Evolutionary conservation across 192 early-diverging fungal species (phyloP).

Genomic region (Podila horticola): DNA sequence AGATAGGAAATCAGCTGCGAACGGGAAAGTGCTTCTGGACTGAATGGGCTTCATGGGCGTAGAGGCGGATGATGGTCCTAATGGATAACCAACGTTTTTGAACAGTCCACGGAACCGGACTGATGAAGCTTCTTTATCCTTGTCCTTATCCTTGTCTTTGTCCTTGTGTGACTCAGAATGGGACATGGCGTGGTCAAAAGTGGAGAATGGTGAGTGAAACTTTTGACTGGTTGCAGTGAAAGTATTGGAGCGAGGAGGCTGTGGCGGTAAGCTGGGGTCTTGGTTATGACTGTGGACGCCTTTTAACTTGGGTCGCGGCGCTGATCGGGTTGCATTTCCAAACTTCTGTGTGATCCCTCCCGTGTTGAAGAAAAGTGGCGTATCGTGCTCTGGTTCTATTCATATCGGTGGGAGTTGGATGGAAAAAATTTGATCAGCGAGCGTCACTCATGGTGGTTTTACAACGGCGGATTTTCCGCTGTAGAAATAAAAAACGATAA

Average conservation of each 20-base stretch:
- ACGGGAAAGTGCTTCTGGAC: conserved; percentile 11
- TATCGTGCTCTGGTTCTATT: conserved; percentile 9
- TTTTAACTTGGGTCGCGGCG: conserved; percentile 6
- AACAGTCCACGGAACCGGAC: conserved; percentile 29
- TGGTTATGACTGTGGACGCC: too few species aligned
- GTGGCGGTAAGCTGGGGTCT: conserved; percentile 22
- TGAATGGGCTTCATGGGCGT: conserved; percentile 10
- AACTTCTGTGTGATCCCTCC: conserved; percentile 25
- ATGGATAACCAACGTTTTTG: conserved; percentile 27
- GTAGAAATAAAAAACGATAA: not conserved
- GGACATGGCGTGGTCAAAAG: not conserved
- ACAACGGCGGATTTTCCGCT: not conserved
- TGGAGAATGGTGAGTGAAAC: not conserved
- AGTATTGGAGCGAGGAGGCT: conserved; percentile 17
- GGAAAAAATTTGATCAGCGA: not conserved
- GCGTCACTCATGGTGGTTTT: not conserved
- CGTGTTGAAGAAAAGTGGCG: conserved; percentile 13
- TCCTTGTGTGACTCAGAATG: conserved; percentile 1
- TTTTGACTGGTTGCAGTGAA: not conserved
- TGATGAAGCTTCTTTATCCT: conserved; percentile 36
- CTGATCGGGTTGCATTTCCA: not conserved
- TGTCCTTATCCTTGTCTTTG: conserved; percentile 7
- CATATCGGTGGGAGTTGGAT: conserved; percentile 1
- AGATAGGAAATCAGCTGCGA: conserved; percentile 30
- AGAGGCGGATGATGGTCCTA: not conserved